These are phyloP conservation scores for Vaccinium darrowii DNA, from an alignment of 148 eudicot genomes.

Conservation along the genomic window DNA sequence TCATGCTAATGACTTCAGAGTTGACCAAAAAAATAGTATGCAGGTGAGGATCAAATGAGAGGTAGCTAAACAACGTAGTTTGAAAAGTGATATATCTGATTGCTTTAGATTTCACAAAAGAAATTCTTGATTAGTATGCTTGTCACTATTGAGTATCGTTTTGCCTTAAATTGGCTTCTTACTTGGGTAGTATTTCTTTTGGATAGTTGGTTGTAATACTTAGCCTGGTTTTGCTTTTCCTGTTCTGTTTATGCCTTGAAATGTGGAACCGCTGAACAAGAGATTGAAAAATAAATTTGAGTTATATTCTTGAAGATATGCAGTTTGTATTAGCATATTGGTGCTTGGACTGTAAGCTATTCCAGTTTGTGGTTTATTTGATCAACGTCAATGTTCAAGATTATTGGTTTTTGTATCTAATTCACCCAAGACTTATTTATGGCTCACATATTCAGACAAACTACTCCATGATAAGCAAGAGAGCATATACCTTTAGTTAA, in stretches of 20 bases:
- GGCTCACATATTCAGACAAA: not conserved
- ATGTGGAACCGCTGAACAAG: not conserved
- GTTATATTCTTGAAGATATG: not conserved
- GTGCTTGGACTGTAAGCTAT: not conserved
- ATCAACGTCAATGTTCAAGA: not conserved
- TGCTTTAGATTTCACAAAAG: not conserved
- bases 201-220: not conserved
- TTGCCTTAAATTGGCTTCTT: not conserved
- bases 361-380: not conserved
- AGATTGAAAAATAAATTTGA: not conserved
- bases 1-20: constrained; percentile 25
- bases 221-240: not conserved
- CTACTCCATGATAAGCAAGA: not conserved
- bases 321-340: not conserved
- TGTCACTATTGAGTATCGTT: not conserved
- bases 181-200: not conserved
- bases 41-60: constrained; percentile 44
- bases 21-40: constrained; percentile 25
- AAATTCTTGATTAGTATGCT: not conserved
- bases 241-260: not conserved
- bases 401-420: not conserved
- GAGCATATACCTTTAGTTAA: not conserved
- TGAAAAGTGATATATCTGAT: not conserved
- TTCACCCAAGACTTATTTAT: not conserved
- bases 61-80: not conserved